These are phyloP conservation scores for Neurospora crassa DNA, from an alignment of 2,329 filamentous ascomycete species.

Conservation along the genomic window DNA sequence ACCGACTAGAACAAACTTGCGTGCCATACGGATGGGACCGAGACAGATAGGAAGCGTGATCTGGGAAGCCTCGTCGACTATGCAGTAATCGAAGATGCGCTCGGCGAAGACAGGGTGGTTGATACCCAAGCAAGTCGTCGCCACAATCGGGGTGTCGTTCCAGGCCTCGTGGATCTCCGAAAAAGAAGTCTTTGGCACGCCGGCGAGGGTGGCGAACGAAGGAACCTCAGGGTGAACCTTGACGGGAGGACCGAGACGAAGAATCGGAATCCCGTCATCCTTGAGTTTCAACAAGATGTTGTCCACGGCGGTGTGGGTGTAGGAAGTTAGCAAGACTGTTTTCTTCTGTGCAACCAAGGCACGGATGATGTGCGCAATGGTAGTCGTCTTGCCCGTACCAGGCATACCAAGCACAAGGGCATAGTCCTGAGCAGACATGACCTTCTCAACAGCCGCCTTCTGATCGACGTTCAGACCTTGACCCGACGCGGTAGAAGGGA, in stretches of 20 bases:
- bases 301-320: constrained; percentile 96
- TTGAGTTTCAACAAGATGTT: constrained; percentile 93
- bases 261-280: constrained; percentile 63
- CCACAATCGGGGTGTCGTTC: constrained; percentile 80
- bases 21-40: constrained; percentile 85
- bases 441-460: constrained; percentile 76
- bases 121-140: constrained; percentile 88
- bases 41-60: constrained; percentile 93
- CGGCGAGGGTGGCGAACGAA: constrained; percentile 72
- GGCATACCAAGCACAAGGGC: constrained; percentile 98
- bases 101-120: constrained; percentile 82
- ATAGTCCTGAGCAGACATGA: constrained; percentile 92
- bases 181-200: constrained; percentile 62
- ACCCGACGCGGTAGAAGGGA: constrained; percentile 43
- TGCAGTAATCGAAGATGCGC: constrained; percentile 92
- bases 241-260: constrained; percentile 75
- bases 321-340: constrained; percentile 85
- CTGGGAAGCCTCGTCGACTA: constrained; percentile 95
- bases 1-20: constrained; percentile 87
- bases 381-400: constrained; percentile 95
- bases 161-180: constrained; percentile 78
- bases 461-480: constrained; percentile 76
- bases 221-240: constrained; percentile 86
- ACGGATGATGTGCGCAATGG: constrained; percentile 93
- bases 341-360: constrained; percentile 83